Evolutionary conservation across 352 stramenopile species (phyloP), one percentile per base, ranked within the genome.

Genomic region (Globisporangium ultimum): DNA sequence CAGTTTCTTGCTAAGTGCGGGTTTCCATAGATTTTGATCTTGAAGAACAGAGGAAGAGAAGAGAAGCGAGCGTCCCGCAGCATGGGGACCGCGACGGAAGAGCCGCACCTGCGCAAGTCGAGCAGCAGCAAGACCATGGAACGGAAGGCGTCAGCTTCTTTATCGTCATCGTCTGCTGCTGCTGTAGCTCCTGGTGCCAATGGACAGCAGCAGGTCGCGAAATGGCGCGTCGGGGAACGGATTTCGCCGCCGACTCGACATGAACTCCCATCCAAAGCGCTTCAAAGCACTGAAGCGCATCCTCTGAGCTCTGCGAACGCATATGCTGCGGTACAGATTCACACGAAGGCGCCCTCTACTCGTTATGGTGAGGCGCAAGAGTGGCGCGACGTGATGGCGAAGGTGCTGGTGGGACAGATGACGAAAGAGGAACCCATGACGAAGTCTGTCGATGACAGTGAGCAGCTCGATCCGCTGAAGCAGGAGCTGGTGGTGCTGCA

Each of bases 401-500:
- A 20, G 28, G 18, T 12, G 41, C n/a, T 52, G 53, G 28, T 36
- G 4, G 7, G 28, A 10, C 18, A 28, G n/a, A 2, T 2, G 24
- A 53, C 6, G 43, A 53, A 13, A 15, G 32, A 42, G 22, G 18
- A 28, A 24, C 18, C 15, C 28, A 21, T 10, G 20, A 60, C 28
- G 28, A 36, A 36, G 28, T 14, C 9, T 20, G 13, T 28, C 22
- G 11, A 32, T 24, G 21, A 60, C 18, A 8, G 15, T 41, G 12
- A 48, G 15, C 14, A 53, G 7, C 42, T 22, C 5, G n/a, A 6
- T 22, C 8, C 22, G 12, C 43, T 48, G 38, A 66, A 66, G 52
- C 61, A 54, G 1, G 81, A 86, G 60, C 66, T 95, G 5, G 75
- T 91, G 15, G 55, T 80, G 53, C 64, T 95, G 0, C 71, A 80